Percentiles rank a stretch among this genome's conserved stretches.
These are phyloP conservation scores for Groenewaldozyma auringiensis DNA, from an alignment of 1,139 yeast species.

Conservation along the genomic window DNA sequence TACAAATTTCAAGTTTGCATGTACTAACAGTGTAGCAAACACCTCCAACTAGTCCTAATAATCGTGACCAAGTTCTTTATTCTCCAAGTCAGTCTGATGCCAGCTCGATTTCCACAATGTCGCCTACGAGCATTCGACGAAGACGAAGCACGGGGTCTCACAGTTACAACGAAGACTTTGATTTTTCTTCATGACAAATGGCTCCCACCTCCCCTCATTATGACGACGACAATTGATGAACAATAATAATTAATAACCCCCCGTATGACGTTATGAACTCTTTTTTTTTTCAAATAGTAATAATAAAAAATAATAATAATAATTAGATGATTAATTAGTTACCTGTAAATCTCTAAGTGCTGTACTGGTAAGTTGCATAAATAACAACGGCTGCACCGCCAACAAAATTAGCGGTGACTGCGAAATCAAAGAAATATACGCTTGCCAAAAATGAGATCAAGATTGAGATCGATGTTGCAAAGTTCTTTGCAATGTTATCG, in stretches of 20 bases:
- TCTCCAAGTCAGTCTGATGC: background rate
- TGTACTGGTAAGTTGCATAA: slow-evolving; percentile 33
- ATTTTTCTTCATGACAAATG: background rate
- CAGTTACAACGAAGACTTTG: background rate
- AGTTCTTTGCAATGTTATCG: slow-evolving; percentile 38
- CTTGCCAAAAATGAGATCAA: slow-evolving; percentile 35
- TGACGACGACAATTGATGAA: no score
- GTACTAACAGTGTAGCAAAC: background rate
- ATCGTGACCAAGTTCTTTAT: no score
- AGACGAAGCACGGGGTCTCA: no score
- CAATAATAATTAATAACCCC: no score
- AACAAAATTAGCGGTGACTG: slow-evolving; percentile 31
- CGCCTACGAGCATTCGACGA: background rate
- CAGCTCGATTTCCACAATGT: no score
- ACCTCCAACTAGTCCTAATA: background rate
- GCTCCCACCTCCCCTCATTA: no score
- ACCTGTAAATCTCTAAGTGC: background rate
- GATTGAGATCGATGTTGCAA: slow-evolving; percentile 37
- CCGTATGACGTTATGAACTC: no score
- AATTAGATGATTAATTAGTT: no score
- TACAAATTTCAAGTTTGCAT: no score
- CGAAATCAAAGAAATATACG: slow-evolving; percentile 31
- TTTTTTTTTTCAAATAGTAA: no score
- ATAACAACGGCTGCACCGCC: slow-evolving; percentile 34
- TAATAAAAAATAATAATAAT: no score